Evolutionary conservation across 2,329 filamentous ascomycete species (phyloP).

Genomic region (Plectosphaerella cucumerina): DNA sequence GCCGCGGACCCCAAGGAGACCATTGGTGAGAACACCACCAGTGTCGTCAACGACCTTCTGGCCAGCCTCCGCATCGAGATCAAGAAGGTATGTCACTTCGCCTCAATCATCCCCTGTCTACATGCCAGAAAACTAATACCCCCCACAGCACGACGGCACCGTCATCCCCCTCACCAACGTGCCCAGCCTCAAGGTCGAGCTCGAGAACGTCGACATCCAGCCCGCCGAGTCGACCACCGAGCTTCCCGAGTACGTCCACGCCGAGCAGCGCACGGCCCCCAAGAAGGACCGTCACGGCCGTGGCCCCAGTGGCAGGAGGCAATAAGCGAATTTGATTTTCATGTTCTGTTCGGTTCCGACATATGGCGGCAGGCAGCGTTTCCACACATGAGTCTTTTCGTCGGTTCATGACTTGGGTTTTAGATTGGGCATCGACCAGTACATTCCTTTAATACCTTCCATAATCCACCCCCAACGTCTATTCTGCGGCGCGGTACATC

Average conservation of each 20-base stretch:
- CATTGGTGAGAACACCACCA: neutral
- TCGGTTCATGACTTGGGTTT: too few species aligned
- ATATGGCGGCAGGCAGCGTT: too few species aligned
- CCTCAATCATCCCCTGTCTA: neutral
- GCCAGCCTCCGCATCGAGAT: slow-evolving; percentile 17
- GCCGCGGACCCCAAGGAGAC: slow-evolving; percentile 1
- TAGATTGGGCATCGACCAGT: too few species aligned
- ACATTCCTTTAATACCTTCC: too few species aligned
- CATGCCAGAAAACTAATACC: too few species aligned
- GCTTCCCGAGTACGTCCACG: neutral
- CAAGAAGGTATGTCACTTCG: slow-evolving; percentile 21
- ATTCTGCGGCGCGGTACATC: too few species aligned
- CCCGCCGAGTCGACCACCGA: neutral
- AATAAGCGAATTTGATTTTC: too few species aligned
- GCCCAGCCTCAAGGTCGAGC: slow-evolving; percentile 18
- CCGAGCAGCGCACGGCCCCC: neutral
- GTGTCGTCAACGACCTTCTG: neutral
- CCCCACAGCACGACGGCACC: slow-evolving; percentile 25
- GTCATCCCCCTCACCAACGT: neutral
- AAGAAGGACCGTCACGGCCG: neutral
- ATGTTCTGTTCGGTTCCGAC: too few species aligned
- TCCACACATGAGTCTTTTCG: too few species aligned
- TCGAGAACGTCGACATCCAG: slow-evolving; percentile 23
- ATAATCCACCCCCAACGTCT: too few species aligned
- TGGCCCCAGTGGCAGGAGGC: too few species aligned